Base-by-base conservation (phyloP, 495 filamentous ascomycete species). In the Cetradonia linearis region DNA sequence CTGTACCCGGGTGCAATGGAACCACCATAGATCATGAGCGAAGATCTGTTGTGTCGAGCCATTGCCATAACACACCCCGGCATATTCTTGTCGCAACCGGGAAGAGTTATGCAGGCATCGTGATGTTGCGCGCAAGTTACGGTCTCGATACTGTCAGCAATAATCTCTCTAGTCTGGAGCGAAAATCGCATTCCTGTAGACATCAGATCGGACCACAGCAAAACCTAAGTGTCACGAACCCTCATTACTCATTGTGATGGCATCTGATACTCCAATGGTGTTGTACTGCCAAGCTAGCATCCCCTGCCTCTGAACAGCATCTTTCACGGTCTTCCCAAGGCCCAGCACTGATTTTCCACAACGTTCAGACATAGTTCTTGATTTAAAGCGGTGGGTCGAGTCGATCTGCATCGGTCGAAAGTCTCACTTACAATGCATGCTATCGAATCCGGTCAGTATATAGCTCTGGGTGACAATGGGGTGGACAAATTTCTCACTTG, bases 51-150 rank as follows among this genome's bases (percentile, higher is more conserved):
- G 72, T 96, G 90, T 44, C 93, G 81, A 14, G 90, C 89, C 71
- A 89, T 86, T 48, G 81, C 86, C 84, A 89, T 88, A n/a, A 89
- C 73, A 38, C 77, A 78, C 61, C 93, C 93, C 1, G 93, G 93
- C 93, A 98, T 98, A 66, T 98, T 98, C 78, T 98, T 98, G 72
- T 98, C 93, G 68, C 93, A 98, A 11, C 93, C 93, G 1, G 93
- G 91, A 63, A 98, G 92, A 28, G 88, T 83, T 66, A 98, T 91
- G 69, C 91, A 94, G 58, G 93, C 93, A 65, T 98, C 93, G 70
- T 98, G 90, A 56, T 83, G 85, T 70, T 89, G 85, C 8, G 86
- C 86, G 66, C 88, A 93, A 2, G 91, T 95, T 5, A 94, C 87
- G 1, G 88, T 91, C 71, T 98, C 92, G 62, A 98, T 88, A 66